Base-by-base conservation (phyloP, 2,329 filamentous ascomycete genomes). In the Fusarium buxicola region DNA sequence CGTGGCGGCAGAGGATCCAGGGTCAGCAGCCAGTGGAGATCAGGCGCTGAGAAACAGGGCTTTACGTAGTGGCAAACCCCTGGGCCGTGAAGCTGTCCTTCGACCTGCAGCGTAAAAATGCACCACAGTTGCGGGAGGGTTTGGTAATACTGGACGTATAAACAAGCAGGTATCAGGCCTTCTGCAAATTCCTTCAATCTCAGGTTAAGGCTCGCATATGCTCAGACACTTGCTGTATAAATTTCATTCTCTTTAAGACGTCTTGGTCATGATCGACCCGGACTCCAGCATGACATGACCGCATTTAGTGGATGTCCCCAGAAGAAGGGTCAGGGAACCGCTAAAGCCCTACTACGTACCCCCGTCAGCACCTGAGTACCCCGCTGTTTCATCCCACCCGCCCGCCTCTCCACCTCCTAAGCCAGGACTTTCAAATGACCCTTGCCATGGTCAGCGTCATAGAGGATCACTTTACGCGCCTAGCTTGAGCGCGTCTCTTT, bases 391-490 rank as follows among this genome's bases (percentile, higher is more conserved):
- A 43, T 63, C 48, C 61, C 61, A 65, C 61, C 44, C 44, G 36
- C 55, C 61, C 61, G 61, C 61, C 58, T 58, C 58, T 58, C 61
- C 46, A 63, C 61, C 58, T 49, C 13, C 18, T 24, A 31, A 46
- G 15, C 18, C 25, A 30, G 50, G 43, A 38, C 39, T 34, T 48
- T n/a, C 32, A 32, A 34, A 51, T 45, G 40, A 65, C 57, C 62
- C 62, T 55, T 65, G 62, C 54, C 50, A 48, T 28, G 16, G 43
- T 49, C 51, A 62, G 53, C 62, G 62, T 65, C 62, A 65, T 65
- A 38, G 61, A 64, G 58, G 44, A 63, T 65, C 48, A 63, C 58
- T 63, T 65, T 58, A 65, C 62, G 55, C 62, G 57, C 49, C 41
- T 52, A 45, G 40, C 27, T 18, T 35, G 46, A 18, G 34, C 34